Evolutionary conservation across 2,329 filamentous ascomycete species (phyloP).

Genomic region (Sporothrix pseudoabietina): DNA sequence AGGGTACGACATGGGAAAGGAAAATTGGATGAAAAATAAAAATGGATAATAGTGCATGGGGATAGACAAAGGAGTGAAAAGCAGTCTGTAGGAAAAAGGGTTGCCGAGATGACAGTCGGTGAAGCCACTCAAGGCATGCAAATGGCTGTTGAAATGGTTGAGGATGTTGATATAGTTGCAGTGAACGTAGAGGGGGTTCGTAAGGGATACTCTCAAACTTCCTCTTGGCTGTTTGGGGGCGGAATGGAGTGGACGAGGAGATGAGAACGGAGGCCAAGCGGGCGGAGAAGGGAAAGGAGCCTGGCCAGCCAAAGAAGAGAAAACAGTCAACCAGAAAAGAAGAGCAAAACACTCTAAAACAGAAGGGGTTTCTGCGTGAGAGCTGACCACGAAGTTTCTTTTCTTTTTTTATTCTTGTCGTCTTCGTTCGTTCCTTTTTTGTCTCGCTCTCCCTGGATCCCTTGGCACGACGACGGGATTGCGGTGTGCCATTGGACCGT

Average conservation of each 20-base stretch:
- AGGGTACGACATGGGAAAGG: neutral
- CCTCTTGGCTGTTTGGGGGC: neutral
- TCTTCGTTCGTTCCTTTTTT: neutral
- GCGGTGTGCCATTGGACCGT: neutral
- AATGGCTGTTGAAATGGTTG: neutral
- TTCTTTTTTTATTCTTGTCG: neutral
- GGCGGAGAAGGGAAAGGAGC: neutral
- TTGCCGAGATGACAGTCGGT: neutral
- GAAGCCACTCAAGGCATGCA: neutral
- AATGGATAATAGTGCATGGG: neutral
- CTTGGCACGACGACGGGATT: neutral
- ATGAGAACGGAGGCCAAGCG: neutral
- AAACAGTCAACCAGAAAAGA: neutral
- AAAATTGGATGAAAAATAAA: neutral
- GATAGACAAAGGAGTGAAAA: neutral
- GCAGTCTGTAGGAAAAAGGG: neutral
- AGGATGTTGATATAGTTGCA: neutral
- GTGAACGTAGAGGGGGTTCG: neutral
- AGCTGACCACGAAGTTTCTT: constrained; percentile 2
- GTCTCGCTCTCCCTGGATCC: neutral
- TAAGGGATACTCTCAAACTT: neutral
- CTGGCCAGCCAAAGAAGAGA: neutral
- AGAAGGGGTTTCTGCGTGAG: neutral
- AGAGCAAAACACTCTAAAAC: constrained; percentile 10
- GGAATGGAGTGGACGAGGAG: neutral